Conservation (phyloP, 2,329 filamentous ascomycete species). For the Sporothrix brunneoviolacea region DNA sequence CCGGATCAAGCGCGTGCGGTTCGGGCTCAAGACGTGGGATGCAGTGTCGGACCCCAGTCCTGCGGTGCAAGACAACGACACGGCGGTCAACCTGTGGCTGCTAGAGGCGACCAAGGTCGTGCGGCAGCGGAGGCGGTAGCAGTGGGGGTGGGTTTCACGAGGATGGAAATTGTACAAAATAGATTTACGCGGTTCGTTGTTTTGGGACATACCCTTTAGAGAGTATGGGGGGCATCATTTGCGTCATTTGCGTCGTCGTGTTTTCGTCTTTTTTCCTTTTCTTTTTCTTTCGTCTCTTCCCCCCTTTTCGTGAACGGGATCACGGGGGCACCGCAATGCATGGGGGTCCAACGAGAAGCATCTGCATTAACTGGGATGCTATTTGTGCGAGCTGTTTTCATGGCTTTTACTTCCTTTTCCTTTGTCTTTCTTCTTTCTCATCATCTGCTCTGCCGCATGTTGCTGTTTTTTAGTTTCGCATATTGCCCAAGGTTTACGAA, state of each 20-base stretch:
- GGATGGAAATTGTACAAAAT: not conserved
- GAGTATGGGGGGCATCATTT: not conserved
- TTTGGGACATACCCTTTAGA: too few relatives aligned
- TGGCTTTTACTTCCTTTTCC: not conserved
- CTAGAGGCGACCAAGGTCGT: slow-evolving; percentile 19
- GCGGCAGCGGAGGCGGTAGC: slow-evolving; percentile 15
- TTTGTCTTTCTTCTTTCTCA: not conserved
- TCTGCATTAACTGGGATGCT: too few relatives aligned
- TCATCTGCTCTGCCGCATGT: slow-evolving; percentile 2
- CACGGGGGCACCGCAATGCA: too few relatives aligned
- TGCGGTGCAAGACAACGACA: slow-evolving; percentile 20
- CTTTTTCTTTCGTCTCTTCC: not conserved
- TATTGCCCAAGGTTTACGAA: too few relatives aligned
- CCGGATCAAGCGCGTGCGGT: slow-evolving; percentile 16
- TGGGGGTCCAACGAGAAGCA: too few relatives aligned
- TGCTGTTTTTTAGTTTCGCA: too few relatives aligned
- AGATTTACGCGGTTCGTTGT: too few relatives aligned
- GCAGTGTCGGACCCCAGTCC: slow-evolving; percentile 19
- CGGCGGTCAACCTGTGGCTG: slow-evolving; percentile 21
- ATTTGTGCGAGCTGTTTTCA: not conserved
- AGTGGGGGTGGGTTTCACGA: not conserved
- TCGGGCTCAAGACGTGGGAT: slow-evolving; percentile 20
- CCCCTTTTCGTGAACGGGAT: not conserved
- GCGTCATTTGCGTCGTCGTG: not conserved
- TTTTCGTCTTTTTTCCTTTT: not conserved